phyloP scores from a whole-genome alignment of 768 basidiomycete genomes.

The Gautieria morchelliformis region DNA sequence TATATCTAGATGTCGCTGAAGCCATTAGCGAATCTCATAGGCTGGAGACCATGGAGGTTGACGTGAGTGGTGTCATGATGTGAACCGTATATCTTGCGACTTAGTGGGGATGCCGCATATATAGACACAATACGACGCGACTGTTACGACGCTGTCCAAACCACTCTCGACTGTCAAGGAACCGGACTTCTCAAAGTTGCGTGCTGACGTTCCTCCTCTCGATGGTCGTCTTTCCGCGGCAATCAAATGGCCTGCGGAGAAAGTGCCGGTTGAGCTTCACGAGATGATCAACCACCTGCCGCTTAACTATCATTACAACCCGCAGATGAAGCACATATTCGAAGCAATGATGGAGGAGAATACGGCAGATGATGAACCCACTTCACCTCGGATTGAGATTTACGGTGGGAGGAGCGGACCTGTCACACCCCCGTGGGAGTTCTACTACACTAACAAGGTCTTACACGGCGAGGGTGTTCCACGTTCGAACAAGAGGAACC shows the following conservation, averaged over 20 bases:
- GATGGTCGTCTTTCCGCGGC: not conserved
- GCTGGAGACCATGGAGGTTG: not conserved
- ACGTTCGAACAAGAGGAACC: slow-evolving; percentile 44
- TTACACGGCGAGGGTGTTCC: slow-evolving; percentile 65
- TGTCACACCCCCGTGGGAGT: slow-evolving; percentile 74
- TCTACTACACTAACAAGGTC: slow-evolving; percentile 77
- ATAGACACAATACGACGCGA: not conserved
- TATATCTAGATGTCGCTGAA: not conserved
- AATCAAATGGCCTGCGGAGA: slow-evolving; percentile 10
- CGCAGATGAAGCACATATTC: slow-evolving; percentile 45
- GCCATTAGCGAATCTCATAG: not conserved
- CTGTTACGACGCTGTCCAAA: not conserved
- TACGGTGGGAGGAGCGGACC: slow-evolving; percentile 61
- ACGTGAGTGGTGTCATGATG: not conserved
- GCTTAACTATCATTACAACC: slow-evolving; percentile 25
- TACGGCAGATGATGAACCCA: slow-evolving; percentile 55
- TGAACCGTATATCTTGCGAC: not conserved
- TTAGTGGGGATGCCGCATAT: not conserved
- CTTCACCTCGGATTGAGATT: slow-evolving; percentile 59
- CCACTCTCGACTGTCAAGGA: not conserved
- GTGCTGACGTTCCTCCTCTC: not conserved
- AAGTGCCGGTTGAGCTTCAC: slow-evolving; percentile 44
- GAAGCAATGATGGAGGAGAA: slow-evolving; percentile 56
- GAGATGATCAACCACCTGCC: slow-evolving; percentile 55
- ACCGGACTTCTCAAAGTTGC: slow-evolving; percentile 5